Evolutionary conservation across 2,329 filamentous ascomycete genomes (phyloP), one percentile per base, ranked within the genome.

Genomic region (Diaporthe ampelina): DNA sequence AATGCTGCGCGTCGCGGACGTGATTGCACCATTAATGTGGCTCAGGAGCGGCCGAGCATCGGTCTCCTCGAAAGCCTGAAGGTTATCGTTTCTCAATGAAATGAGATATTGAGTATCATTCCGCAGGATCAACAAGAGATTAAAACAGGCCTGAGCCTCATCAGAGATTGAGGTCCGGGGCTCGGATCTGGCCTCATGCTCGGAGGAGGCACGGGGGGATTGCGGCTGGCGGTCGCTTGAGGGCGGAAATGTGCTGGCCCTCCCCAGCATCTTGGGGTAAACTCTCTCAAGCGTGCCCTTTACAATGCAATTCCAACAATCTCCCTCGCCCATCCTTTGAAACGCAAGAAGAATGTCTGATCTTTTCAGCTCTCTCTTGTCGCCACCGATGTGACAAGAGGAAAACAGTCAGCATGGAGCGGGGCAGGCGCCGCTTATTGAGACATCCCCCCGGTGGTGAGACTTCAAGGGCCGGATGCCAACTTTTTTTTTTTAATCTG

Each of bases 91-190:
- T 15, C 74, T 68, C 19, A 75, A 56, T 21, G 74, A 56, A 57
- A 75, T 75, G 50, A 75, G 74, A n/a, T 61, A 43, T n/a, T 75
- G 74, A 4, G 74, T 75, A 52, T 75, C 74, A 29, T 71, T 56
- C 5, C 74, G 74, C 40, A 75, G 69, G 29, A 75, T 71, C 40
- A 75, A 35, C n/a, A 75, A 50, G 37, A 75, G 59, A 45, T 75
- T 75, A 54, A 71, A 75, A 35, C 74, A 75, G 17, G 74, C 68
- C 58, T 75, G 74, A 13, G 72, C 74, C 67, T 75, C 74, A 37
- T 75, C 74, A 21, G 74, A 40, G 10, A 45, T 48, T 11, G 74
- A 72, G 21, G 59, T 74, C 52, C 68, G 50, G 10, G 58, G 48
- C 15, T 37, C 57, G 45, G 71, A 69, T 63, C 58, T 73, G 50